These are phyloP conservation scores for Orobanche coerulescens DNA, from an alignment of 257 asterid genomes.

Conservation along the genomic window DNA sequence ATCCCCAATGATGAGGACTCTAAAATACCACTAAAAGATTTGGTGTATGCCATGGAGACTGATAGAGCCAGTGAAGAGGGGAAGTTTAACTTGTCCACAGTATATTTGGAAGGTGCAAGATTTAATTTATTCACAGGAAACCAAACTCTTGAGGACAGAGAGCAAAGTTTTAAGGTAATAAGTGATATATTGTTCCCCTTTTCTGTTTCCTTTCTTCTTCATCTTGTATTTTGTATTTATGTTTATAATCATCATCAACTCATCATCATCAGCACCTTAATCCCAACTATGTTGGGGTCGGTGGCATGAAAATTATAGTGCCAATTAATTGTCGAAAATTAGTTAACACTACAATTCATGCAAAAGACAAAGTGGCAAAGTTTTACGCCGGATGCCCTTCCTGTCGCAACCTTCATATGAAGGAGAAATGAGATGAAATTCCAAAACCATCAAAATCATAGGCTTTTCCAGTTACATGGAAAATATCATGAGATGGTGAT, in stretches of 20 bases:
- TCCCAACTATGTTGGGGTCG: too few species aligned
- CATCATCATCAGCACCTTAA: too few species aligned
- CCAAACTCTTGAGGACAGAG: conserved; percentile 84
- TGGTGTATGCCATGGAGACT: conserved; percentile 49
- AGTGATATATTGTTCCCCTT: conserved; percentile 9
- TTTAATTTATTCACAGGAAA: conserved; percentile 87
- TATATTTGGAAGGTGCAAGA: conserved; percentile 41
- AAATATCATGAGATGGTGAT: too few species aligned
- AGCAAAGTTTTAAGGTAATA: conserved; percentile 63
- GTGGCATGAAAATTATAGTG: too few species aligned
- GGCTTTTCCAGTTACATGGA: too few species aligned
- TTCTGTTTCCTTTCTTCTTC: not conserved
- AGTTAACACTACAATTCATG: too few species aligned
- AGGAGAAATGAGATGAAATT: too few species aligned
- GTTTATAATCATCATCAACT: not conserved
- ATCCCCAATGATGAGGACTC: conserved; percentile 43
- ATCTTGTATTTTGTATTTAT: not conserved
- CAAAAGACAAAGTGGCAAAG: too few species aligned
- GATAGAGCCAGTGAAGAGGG: conserved; percentile 28
- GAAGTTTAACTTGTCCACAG: conserved; percentile 33
- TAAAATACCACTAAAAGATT: conserved; percentile 36
- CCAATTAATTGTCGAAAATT: too few species aligned
- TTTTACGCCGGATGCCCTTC: too few species aligned
- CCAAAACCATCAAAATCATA: too few species aligned
- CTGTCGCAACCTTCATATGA: too few species aligned